These are phyloP conservation scores for Cladosporium cucumerinum DNA, from an alignment of 2,329 filamentous ascomycete species.

Conservation along the genomic window DNA sequence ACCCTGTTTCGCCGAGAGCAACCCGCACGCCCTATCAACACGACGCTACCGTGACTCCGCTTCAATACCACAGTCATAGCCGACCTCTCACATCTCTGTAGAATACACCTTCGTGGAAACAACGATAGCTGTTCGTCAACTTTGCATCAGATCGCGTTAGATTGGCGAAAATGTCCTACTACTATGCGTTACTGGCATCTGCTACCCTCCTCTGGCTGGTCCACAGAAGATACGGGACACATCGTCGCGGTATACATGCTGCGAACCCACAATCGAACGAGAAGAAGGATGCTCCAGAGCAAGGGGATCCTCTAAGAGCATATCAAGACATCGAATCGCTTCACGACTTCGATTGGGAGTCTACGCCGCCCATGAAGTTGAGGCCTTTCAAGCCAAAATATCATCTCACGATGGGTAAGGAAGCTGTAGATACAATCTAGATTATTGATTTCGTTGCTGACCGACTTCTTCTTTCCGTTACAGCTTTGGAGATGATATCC, in stretches of 20 bases:
- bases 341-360: conserved; percentile 49
- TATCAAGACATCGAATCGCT: conserved; percentile 48
- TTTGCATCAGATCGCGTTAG: background rate
- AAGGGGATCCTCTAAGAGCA: conserved; percentile 22
- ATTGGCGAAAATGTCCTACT: background rate
- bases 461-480: background rate
- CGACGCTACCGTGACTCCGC: background rate
- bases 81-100: background rate
- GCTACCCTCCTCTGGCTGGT: background rate
- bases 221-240: background rate
- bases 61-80: background rate
- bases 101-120: background rate
- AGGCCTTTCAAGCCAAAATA: conserved; percentile 61
- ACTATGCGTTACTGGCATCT: background rate
- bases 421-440: background rate
- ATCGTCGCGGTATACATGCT: too few species aligned
- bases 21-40: background rate
- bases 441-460: background rate
- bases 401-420: conserved; percentile 61
- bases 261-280: background rate
- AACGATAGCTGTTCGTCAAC: too few species aligned
- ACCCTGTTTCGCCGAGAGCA: background rate
- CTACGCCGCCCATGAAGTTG: conserved; percentile 51
- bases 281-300: background rate
- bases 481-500: conserved; percentile 52